Conservation (phyloP, 768 basidiomycete genomes). For the Hypholoma fasciculare region DNA sequence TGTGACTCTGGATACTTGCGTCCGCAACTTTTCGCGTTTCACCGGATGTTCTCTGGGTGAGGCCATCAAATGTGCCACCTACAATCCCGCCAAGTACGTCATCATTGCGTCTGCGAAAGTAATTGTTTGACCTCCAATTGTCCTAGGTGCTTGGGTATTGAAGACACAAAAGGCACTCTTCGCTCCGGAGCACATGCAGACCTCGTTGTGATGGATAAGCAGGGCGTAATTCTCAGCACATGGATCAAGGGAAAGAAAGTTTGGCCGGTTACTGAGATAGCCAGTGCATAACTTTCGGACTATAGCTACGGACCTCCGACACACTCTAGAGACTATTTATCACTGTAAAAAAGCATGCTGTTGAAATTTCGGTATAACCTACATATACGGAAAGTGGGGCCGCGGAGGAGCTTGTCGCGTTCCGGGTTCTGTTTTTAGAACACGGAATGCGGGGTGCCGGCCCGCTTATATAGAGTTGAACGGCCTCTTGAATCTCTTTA, state of each 20-base stretch:
- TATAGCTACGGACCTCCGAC: too few relatives aligned
- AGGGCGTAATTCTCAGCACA: slow-evolving; percentile 65
- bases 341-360: too few relatives aligned
- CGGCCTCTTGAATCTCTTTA: background rate
- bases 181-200: slow-evolving; percentile 87
- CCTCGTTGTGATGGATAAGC: slow-evolving; percentile 70
- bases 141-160: slow-evolving; percentile 71
- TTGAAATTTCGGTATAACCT: too few relatives aligned
- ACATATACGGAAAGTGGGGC: too few relatives aligned
- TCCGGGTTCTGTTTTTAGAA: slow-evolving; percentile 1
- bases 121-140: background rate
- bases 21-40: slow-evolving; percentile 82
- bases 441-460: background rate
- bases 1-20: slow-evolving; percentile 80
- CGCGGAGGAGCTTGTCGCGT: background rate
- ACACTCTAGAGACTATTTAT: too few relatives aligned
- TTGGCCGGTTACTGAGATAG: slow-evolving; percentile 37
- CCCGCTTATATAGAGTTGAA: too few relatives aligned
- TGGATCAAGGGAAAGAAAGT: slow-evolving; percentile 79
- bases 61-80: slow-evolving; percentile 85
- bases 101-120: background rate
- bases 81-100: slow-evolving; percentile 76
- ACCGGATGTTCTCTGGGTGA: slow-evolving; percentile 82
- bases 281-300: too few relatives aligned
- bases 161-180: slow-evolving; percentile 78